Base-by-base conservation (phyloP, 129 eudicot genomes). In the Smallanthus sonchifolius region DNA sequence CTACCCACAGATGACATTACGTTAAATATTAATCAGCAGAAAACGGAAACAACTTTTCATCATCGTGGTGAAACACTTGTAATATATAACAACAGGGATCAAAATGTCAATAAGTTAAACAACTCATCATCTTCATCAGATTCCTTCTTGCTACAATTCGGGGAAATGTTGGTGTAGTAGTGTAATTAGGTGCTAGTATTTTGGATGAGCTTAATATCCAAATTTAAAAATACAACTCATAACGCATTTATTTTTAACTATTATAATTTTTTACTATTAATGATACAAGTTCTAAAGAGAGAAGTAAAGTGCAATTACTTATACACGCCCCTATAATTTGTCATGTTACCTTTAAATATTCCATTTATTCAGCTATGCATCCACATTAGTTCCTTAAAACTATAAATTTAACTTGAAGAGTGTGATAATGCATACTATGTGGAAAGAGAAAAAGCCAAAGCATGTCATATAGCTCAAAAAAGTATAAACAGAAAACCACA, bases 391-490 rank as follows among this genome's bases (percentile, higher is more conserved):
- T 54, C 11, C 14, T 60, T 59, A 42, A 11, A 24, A 0, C 11
- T 24, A 52, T 71, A 39, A 28, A 32, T 2, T 42, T 72, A 14
- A 20, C 51, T 75, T 65, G 17, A 17, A 39, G 28, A 5, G 52
- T 20, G 6, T 39, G 56, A 14, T 14, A 24, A 4, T 52, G 2
- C 15, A 44, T 73, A 28, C 7, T 30, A 60, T 9, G 38, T 34
- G 28, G 52, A 65, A 38, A 43, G 10, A 6, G 7, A 35, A 35
- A 69, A 66, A 64, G 17, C 59, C 10, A 78, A 49, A 15, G 28
- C 66, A 55, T 70, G 32, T 40, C 74, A 19, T 35, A 10, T 56
- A 62, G 37, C 55, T 52, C 64, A 76, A 30, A 59, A 74, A 6
- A 10, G 42, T 37, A 14, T 34, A 59, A 63, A 19, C 11, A 19